phyloP scores from a whole-genome alignment of 768 basidiomycete species.

The Boletus coccyginus region DNA sequence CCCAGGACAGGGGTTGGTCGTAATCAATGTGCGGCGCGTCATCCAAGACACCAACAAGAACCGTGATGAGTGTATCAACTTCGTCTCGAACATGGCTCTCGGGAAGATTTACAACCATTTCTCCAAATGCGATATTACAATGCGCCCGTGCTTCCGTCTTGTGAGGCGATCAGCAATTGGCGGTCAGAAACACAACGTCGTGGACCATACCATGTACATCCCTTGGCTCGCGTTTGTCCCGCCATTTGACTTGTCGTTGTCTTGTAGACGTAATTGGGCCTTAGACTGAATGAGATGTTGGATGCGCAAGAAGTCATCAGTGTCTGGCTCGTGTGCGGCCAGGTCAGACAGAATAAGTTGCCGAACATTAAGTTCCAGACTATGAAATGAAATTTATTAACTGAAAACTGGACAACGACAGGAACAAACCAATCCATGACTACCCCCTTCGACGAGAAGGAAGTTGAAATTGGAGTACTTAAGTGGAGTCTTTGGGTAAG shows the following conservation, averaged over 20 bases:
- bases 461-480: background rate
- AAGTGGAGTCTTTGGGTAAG: background rate
- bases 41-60: conserved; percentile 63
- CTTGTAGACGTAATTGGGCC: conserved; percentile 43
- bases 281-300: conserved; percentile 61
- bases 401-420: background rate
- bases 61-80: conserved; percentile 51
- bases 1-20: conserved; percentile 76
- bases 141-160: conserved; percentile 72
- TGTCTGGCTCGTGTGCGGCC: conserved; percentile 52
- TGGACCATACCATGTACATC: conserved; percentile 57
- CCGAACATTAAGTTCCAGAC: conserved; percentile 76
- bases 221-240: conserved; percentile 13
- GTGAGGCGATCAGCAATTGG: conserved; percentile 1
- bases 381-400: conserved; percentile 24
- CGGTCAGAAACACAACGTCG: background rate
- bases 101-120: conserved; percentile 66
- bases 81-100: conserved; percentile 49
- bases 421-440: conserved; percentile 50
- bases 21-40: conserved; percentile 78
- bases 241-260: conserved; percentile 8
- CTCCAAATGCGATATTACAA: conserved; percentile 81
- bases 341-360: conserved; percentile 76
- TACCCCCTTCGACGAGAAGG: background rate
- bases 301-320: conserved; percentile 45